These are phyloP conservation scores for Rehmannia glutinosa DNA, from an alignment of 257 asterid genomes.

Conservation along the genomic window DNA sequence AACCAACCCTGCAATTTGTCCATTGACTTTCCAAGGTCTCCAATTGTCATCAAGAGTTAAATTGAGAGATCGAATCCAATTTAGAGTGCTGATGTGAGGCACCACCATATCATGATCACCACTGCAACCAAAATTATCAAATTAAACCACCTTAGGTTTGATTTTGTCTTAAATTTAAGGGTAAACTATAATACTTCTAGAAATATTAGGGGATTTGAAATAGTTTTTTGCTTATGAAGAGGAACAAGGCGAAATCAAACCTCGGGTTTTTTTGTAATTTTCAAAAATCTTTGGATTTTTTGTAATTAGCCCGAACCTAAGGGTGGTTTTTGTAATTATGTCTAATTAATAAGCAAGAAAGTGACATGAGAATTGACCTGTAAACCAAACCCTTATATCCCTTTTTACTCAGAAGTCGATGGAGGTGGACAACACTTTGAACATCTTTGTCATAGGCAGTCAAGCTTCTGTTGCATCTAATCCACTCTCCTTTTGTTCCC, in stretches of 20 bases:
- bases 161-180: no score
- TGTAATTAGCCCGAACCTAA: no score
- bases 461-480: background rate
- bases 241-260: no score
- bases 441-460: background rate
- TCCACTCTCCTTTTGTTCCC: background rate
- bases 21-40: constrained; percentile 7
- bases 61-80: constrained; percentile 7
- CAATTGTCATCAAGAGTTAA: constrained; percentile 7
- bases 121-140: background rate
- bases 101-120: constrained; percentile 15
- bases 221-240: no score
- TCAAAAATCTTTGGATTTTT: no score
- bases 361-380: background rate
- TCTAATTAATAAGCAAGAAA: background rate
- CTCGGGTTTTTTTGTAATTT: no score
- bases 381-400: background rate
- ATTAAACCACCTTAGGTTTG: no score
- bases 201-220: no score
- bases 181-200: no score
- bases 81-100: constrained; percentile 3
- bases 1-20: background rate
- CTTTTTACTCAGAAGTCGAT: background rate
- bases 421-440: background rate
- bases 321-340: no score